Evolutionary conservation across 495 filamentous ascomycete species (phyloP), one percentile per base, ranked within the genome.

Genomic region (Aspergillus panamensis): DNA sequence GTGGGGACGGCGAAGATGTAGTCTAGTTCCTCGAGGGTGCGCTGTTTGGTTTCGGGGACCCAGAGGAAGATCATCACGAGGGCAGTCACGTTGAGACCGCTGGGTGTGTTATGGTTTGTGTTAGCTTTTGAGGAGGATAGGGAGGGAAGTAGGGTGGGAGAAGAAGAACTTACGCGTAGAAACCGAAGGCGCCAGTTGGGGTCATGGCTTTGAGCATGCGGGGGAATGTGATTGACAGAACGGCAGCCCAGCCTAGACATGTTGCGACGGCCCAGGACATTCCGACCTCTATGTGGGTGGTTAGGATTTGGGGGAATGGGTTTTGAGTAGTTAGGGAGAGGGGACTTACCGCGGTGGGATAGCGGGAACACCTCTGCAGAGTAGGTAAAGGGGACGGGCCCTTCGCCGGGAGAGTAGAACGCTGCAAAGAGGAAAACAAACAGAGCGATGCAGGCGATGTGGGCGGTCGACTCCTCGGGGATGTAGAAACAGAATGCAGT

Each of bases 331-430:
- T 52, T 19, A 49, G 14, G 44, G 49, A 21, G 6, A 39, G 2
- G 16, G 21, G 8, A 62, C 68, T 52, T 69, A 75, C 73, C 86
- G 63, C 83, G 82, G 64, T 89, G 86, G 12, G 83, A 87, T 19
- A 92, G 77, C 3, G 89, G 90, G 63, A 92, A 92, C 3, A 90
- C 87, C 69, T 94, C 90, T 3, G 89, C 89, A 8, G 86, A 89
- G 65, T 90, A 88, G 3, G 84, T 84, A 66, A 83, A 89, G 0
- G 88, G 86, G 7, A 89, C 86, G 8, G 87, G 87, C 1, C 86
- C 87, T 71, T 86, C 84, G 8, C 86, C 86, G 1, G 85, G 82
- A 3, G 84, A 87, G 72, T 88, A 89, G 65, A 87, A 87, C 3
- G 78, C 81, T 12, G 79, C 80, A 60, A 88, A 89, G 19, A 90